Evolutionary conservation across 495 filamentous ascomycete species (phyloP).

Genomic region (Penicillium bovifimosum): DNA sequence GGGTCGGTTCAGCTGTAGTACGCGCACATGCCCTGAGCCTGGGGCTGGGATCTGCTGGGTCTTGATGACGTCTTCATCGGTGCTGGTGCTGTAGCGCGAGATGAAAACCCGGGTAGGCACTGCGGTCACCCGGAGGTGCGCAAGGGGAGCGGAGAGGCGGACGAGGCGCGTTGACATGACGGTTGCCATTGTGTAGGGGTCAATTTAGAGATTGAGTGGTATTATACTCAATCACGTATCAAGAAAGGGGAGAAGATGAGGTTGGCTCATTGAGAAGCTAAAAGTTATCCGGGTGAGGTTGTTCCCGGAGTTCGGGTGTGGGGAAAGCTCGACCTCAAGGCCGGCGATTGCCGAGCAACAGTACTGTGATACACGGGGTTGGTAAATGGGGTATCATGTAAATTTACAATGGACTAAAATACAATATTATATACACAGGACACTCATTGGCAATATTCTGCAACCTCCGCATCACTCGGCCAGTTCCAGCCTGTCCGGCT

Average conservation of each 20-base stretch:
- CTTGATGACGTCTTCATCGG: conserved; percentile 54
- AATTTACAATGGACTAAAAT: conserved; percentile 20
- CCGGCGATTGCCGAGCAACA: conserved; percentile 21
- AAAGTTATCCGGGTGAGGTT: conserved; percentile 2
- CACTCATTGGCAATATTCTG: conserved; percentile 34
- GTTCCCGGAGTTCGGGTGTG: conserved; percentile 18
- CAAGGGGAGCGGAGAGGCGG: conserved; percentile 18
- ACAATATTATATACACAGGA: conserved; percentile 19
- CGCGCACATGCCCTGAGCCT: conserved; percentile 73
- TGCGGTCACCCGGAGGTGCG: conserved; percentile 16
- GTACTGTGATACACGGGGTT: background rate
- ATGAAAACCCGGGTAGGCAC: conserved; percentile 26
- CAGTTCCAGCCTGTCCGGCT: conserved; percentile 48
- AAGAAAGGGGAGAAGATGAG: background rate
- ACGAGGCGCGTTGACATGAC: conserved; percentile 32
- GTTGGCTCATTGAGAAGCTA: background rate
- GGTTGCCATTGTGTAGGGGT: conserved; percentile 11
- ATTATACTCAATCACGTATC: background rate
- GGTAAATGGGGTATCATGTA: conserved; percentile 13
- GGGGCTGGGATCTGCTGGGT: conserved; percentile 70
- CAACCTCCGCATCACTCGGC: conserved; percentile 49
- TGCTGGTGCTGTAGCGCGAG: conserved; percentile 33
- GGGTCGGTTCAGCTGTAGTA: conserved; percentile 83
- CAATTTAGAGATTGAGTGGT: background rate
- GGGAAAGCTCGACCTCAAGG: conserved; percentile 19